Percentiles rank a stretch among this genome's conserved stretches.
These are phyloP conservation scores for Craterostigma plantagineum DNA, from an alignment of 257 asterid species.

Conservation along the genomic window DNA sequence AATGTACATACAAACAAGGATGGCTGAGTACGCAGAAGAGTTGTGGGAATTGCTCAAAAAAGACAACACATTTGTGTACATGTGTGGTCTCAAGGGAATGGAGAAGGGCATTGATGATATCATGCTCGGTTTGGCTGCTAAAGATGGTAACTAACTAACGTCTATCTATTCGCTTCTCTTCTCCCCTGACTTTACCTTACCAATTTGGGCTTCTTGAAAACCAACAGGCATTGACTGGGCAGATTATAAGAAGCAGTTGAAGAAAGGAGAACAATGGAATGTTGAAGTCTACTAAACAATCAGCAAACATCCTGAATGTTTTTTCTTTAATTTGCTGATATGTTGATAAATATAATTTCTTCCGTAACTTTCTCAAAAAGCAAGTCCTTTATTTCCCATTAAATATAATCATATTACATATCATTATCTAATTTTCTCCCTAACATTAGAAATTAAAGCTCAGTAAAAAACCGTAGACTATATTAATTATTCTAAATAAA, in stretches of 20 bases:
- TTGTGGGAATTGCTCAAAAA: conserved; percentile 84
- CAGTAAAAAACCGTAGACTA: not conserved
- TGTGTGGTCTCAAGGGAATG: conserved; percentile 98
- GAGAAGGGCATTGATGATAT: conserved; percentile 92
- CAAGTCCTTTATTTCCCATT: too few species aligned
- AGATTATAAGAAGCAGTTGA: conserved; percentile 73
- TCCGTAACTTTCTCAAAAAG: too few species aligned
- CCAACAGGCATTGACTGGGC: conserved; percentile 64
- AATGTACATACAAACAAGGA: conserved; percentile 95
- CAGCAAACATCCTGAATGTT: not conserved
- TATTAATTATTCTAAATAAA: too few species aligned
- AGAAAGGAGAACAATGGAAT: conserved; percentile 86
- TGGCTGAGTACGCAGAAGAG: conserved; percentile 93
- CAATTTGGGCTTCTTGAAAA: too few species aligned
- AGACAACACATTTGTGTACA: conserved; percentile 81
- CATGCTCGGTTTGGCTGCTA: conserved; percentile 65
- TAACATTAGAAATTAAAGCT: not conserved
- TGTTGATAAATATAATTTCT: not conserved
- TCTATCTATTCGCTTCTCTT: too few species aligned
- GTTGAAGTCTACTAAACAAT: conserved; percentile 83
- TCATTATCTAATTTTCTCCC: too few species aligned
- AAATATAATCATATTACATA: too few species aligned
- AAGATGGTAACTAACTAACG: conserved; percentile 90
- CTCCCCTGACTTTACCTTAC: too few species aligned
- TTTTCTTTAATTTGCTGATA: not conserved